Percentiles rank a stretch among this genome's conserved stretches.
phyloP scores from a whole-genome alignment of 768 basidiomycete genomes.

The Favolaschia claudopus region DNA sequence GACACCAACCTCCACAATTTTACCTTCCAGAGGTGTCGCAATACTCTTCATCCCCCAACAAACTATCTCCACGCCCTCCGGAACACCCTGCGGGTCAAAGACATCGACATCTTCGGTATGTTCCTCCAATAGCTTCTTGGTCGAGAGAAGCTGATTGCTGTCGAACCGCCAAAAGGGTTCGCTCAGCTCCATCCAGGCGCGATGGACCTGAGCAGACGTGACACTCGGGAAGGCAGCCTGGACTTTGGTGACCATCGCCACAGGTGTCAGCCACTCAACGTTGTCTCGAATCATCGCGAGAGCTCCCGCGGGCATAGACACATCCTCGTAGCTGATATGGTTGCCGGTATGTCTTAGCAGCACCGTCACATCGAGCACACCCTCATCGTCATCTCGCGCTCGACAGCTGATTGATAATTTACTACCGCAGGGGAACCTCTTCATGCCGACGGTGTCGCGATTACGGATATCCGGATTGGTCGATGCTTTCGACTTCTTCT shows the following conservation, averaged over 20 bases:
- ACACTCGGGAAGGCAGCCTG: conserved; percentile 38
- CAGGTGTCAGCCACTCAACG: conserved; percentile 32
- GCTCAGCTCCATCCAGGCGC: conserved; percentile 37
- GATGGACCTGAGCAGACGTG: conserved; percentile 32
- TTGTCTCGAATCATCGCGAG: conserved; percentile 31
- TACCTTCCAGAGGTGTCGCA: background rate
- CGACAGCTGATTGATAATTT: conserved; percentile 26
- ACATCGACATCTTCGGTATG: conserved; percentile 6
- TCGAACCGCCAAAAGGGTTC: conserved; percentile 31
- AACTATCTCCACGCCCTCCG: conserved; percentile 23
- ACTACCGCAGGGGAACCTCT: conserved; percentile 32
- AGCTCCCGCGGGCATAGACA: too few relatives aligned
- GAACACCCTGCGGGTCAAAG: conserved; percentile 4
- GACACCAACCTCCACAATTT: conserved; percentile 18
- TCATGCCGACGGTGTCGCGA: conserved; percentile 37
- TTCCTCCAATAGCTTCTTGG: conserved; percentile 6
- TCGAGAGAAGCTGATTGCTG: conserved; percentile 10
- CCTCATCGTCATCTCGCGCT: background rate
- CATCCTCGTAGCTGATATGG: too few relatives aligned
- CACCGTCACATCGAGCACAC: background rate
- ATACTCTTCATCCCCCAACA: conserved; percentile 27
- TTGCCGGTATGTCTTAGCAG: too few relatives aligned
- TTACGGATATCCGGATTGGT: conserved; percentile 27
- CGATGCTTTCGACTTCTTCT: conserved; percentile 30
- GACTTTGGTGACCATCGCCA: conserved; percentile 39